Base-by-base conservation (phyloP, 163 green algal species). In the Scenedesmus sp. region DNA sequence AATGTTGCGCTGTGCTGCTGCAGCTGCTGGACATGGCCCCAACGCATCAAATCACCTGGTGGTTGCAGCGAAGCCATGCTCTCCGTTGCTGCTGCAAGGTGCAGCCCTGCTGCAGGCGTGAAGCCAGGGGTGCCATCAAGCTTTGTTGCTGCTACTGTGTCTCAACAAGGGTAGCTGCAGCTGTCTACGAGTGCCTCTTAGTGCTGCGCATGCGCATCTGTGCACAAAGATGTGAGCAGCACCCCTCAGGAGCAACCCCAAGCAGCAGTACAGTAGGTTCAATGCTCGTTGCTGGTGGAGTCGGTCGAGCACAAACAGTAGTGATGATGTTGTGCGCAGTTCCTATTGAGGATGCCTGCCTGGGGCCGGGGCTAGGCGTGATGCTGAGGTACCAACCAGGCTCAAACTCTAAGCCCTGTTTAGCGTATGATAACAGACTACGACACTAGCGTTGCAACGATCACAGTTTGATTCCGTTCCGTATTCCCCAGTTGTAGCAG, bases 211-310 rank as follows among this genome's bases (percentile, higher is more conserved):
- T 76, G 15, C 24, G 59, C 24, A n/a, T 9, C 30, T 76, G 65
- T 40, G 65, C 26, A 40, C 9, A 1, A 72, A 6, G 59, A n/a
- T 33, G 59, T 18, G 6, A 35, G 65, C 65, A 40, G 65, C 65
- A 76, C 37, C 65, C 65, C 65, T 30, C 65, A 76, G 24, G 61
- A 73, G 61, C 61, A 73, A 73, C 61, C 22, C 24, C 24, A 73
- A 76, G 65, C 65, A 76, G 65, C 65, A 76, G 65, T 76, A 76
- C 65, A 76, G 65, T 76, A 76, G 65, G 65, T 40, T 76, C 18
- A 10, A 18, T 76, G 30, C 30, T 26, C 65, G 65, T 40, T 76
- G 65, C 30, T 76, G 65, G 6, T 7, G 20, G 65, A 76, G 6
- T 40, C 1, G 2, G 40, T 35, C 59, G 65, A 26, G 65, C 30